These are phyloP conservation scores for Lepiota venenata DNA, from an alignment of 768 basidiomycete genomes.

Conservation along the genomic window DNA sequence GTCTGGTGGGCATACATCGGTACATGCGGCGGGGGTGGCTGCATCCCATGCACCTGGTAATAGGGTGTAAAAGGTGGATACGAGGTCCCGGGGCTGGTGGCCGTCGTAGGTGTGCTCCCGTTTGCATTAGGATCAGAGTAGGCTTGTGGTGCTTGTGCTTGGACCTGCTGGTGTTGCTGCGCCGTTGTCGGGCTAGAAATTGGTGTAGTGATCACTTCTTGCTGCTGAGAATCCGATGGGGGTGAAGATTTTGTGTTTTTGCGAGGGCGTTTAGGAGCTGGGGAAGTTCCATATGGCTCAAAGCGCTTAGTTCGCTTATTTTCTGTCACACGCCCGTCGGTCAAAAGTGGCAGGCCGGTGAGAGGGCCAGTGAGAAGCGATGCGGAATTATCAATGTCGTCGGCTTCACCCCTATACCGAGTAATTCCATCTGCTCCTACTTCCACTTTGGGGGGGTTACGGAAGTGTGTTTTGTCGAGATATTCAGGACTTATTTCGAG, in stretches of 20 bases:
- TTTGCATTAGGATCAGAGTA: conserved; percentile 25
- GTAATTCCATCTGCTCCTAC: conserved; percentile 79
- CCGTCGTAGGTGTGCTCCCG: background rate
- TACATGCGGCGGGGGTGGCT: conserved; percentile 8
- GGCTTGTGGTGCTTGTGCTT: conserved; percentile 14
- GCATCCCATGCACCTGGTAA: conserved; percentile 8
- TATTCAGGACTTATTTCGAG: conserved; percentile 87
- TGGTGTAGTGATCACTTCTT: background rate
- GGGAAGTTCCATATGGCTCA: conserved; percentile 35
- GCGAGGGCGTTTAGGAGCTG: conserved; percentile 31
- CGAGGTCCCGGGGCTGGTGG: conserved; percentile 17
- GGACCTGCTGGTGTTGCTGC: background rate
- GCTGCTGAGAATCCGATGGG: background rate
- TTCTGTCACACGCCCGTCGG: conserved; percentile 41
- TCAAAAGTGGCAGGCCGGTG: conserved; percentile 45
- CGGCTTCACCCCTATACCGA: conserved; percentile 81
- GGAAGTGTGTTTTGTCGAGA: conserved; percentile 87
- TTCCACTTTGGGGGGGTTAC: conserved; percentile 87
- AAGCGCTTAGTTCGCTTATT: conserved; percentile 40
- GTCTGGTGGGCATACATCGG: conserved; percentile 10
- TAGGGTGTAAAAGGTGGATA: conserved; percentile 31
- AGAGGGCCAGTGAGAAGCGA: conserved; percentile 28
- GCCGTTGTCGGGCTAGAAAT: background rate
- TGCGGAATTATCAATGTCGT: conserved; percentile 54
- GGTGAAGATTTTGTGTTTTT: conserved; percentile 26